phyloP scores from a whole-genome alignment of 352 stramenopile genomes.

The Plasmopara muralis region DNA sequence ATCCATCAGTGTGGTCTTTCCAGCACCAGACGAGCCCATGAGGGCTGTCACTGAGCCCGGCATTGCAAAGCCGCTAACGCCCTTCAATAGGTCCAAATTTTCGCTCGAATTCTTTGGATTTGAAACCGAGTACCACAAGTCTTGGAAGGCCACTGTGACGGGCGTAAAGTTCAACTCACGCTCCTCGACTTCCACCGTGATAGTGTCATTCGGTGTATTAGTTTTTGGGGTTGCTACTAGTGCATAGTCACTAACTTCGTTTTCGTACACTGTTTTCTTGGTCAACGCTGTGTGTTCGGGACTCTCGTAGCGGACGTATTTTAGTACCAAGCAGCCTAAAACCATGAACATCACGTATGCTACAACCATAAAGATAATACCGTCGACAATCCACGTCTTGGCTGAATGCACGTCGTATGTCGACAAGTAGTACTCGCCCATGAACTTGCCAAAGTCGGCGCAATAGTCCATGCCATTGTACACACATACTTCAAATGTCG shows the following conservation, averaged over 20 bases:
- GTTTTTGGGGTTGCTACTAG: slow-evolving; percentile 18
- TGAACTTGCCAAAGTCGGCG: slow-evolving; percentile 21
- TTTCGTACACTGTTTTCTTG: slow-evolving; percentile 16
- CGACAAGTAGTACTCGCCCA: slow-evolving; percentile 38
- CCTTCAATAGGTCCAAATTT: slow-evolving; percentile 53
- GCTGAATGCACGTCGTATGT: slow-evolving; percentile 25
- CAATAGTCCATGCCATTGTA: slow-evolving; percentile 38
- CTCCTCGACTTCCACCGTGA: slow-evolving; percentile 15
- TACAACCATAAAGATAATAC: slow-evolving; percentile 31
- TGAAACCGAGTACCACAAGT: slow-evolving; percentile 42
- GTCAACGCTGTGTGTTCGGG: slow-evolving; percentile 17
- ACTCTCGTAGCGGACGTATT: slow-evolving; percentile 19
- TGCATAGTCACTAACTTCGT: slow-evolving; percentile 13
- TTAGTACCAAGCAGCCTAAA: slow-evolving; percentile 26
- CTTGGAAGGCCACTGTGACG: slow-evolving; percentile 33
- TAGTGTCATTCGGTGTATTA: slow-evolving; percentile 6
- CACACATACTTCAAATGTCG: slow-evolving; percentile 25
- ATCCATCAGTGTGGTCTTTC: slow-evolving; percentile 87
- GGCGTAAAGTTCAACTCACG: slow-evolving; percentile 34
- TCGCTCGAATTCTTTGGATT: slow-evolving; percentile 35
- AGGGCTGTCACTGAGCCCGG: slow-evolving; percentile 77
- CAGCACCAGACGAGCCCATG: slow-evolving; percentile 73
- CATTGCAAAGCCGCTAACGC: slow-evolving; percentile 33
- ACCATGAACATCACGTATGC: slow-evolving; percentile 37
- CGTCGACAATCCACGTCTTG: slow-evolving; percentile 29